phyloP scores from a whole-genome alignment of 805 yeast species.

The Saccharomyces mikatae region DNA sequence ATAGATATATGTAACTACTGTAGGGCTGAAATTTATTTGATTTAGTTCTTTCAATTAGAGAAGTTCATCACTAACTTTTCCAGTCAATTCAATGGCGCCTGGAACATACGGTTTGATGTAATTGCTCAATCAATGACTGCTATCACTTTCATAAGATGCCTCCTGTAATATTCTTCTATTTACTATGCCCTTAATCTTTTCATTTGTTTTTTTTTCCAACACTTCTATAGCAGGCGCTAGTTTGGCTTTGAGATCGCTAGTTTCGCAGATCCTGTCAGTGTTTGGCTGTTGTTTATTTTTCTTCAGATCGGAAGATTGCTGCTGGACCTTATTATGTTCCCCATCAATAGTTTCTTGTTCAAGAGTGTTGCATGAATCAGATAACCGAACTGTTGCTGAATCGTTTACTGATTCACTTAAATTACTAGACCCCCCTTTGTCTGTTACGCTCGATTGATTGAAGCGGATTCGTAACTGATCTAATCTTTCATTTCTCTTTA shows the following conservation, averaged over 20 bases:
- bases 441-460: not conserved
- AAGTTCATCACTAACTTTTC: not conserved
- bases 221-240: constrained; percentile 19
- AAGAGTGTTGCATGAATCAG: not conserved
- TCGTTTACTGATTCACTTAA: not conserved
- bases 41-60: not conserved
- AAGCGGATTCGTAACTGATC: not conserved
- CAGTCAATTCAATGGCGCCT: not conserved
- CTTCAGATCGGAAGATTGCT: not conserved
- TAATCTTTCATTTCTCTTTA: not conserved
- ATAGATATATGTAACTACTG: not conserved
- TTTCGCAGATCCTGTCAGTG: not conserved
- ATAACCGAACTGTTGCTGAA: not conserved
- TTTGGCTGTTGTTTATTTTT: not conserved
- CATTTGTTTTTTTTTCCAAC: constrained; percentile 37
- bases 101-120: not conserved
- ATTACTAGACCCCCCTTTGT: not conserved
- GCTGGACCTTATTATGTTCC: not conserved
- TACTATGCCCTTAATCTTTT: constrained; percentile 33
- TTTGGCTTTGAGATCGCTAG: not conserved
- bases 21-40: not conserved
- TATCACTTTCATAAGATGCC: not conserved
- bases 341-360: not conserved
- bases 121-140: not conserved
- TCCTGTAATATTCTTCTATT: constrained; percentile 27